A percentile compares a stretch with the other conserved stretches of the same genome.
These are phyloP conservation scores for Rhizopogon vinicolor DNA, from an alignment of 768 basidiomycete genomes.

Conservation along the genomic window DNA sequence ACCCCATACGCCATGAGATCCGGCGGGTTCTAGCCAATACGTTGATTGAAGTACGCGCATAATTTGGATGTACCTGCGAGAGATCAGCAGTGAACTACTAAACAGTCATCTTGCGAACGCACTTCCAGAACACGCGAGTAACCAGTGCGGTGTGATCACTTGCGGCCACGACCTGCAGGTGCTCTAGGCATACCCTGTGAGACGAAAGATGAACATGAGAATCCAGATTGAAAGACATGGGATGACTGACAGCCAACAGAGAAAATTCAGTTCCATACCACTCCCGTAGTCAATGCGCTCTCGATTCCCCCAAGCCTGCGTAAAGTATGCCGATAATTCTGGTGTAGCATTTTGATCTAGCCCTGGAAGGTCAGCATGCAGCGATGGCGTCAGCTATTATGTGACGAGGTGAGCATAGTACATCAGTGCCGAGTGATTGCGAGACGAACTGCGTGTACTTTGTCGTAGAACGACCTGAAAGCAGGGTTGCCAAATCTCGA, in stretches of 20 bases:
- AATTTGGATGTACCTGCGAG: constrained; percentile 58
- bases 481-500: constrained; percentile 98
- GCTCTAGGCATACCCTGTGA: constrained; percentile 73
- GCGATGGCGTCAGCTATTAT: constrained; percentile 41
- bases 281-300: constrained; percentile 98
- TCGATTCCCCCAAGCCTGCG: constrained; percentile 87
- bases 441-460: constrained; percentile 55
- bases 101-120: constrained; percentile 6
- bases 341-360: constrained; percentile 52
- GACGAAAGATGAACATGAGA: not conserved
- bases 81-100: not conserved
- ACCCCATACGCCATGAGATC: constrained; percentile 99
- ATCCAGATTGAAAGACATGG: not conserved
- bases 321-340: constrained; percentile 79
- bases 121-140: constrained; percentile 87
- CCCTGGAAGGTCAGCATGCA: constrained; percentile 58
- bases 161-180: constrained; percentile 56
- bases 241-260: constrained; percentile 86
- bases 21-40: constrained; percentile 98
- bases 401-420: not conserved
- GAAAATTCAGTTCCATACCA: constrained; percentile 97
- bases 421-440: not conserved
- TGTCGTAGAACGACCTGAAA: constrained; percentile 88
- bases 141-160: constrained; percentile 76
- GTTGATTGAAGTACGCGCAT: constrained; percentile 88